Evolutionary conservation across 768 basidiomycete species (phyloP).

Genomic region (Termitomyces sp.): DNA sequence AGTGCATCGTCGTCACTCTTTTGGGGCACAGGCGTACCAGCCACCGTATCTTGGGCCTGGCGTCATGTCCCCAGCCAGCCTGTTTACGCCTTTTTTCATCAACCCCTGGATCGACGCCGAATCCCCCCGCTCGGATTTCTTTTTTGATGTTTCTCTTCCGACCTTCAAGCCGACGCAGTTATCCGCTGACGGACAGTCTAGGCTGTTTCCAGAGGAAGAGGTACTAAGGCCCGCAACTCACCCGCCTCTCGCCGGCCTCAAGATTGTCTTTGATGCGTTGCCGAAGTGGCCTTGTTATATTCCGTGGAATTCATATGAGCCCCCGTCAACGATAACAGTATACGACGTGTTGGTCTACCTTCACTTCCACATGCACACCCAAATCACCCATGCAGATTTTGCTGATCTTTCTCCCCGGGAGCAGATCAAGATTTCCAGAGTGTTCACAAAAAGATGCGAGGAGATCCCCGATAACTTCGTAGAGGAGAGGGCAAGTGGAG

Average conservation of each 20-base stretch:
- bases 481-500: background rate
- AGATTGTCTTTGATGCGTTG: background rate
- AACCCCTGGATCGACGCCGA: constrained; percentile 6
- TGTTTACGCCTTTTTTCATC: background rate
- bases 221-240: background rate
- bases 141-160: constrained; percentile 3
- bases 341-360: background rate
- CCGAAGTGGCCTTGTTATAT: constrained; percentile 1
- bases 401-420: background rate
- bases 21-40: background rate
- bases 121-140: background rate
- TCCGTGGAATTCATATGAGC: background rate
- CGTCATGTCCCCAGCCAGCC: background rate
- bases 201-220: background rate
- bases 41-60: background rate
- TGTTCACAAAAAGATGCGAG: background rate
- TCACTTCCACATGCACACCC: background rate
- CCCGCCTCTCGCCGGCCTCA: background rate
- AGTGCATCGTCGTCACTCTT: background rate
- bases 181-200: background rate
- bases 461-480: background rate
- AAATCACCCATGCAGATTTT: background rate
- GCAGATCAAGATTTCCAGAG: background rate
- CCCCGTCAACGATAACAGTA: background rate
- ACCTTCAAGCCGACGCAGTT: background rate